Conservation (phyloP, 148 eudicot genomes). For the Linanthus parryae region DNA sequence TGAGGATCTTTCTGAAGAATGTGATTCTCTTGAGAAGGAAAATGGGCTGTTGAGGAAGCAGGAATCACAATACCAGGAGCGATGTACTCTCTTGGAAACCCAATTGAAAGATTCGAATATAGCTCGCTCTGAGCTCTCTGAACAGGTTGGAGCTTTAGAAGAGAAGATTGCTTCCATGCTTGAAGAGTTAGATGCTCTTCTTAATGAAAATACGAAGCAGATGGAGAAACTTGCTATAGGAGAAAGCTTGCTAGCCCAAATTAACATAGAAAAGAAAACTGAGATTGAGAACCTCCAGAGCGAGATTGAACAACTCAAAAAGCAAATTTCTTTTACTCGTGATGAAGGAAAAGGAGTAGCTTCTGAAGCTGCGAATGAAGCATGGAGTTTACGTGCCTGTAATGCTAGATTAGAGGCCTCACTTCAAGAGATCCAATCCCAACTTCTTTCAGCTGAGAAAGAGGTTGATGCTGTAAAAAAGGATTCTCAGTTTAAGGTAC, state of each 20-base stretch:
- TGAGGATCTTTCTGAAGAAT: conserved; percentile 49
- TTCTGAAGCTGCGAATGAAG: conserved; percentile 35
- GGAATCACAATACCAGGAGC: conserved; percentile 41
- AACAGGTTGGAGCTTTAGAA: conserved; percentile 51
- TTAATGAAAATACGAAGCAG: conserved; percentile 38
- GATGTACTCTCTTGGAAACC: conserved; percentile 35
- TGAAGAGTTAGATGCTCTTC: conserved; percentile 63
- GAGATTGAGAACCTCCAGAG: conserved; percentile 62
- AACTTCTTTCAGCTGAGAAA: conserved; percentile 30
- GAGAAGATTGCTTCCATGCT: conserved; percentile 33
- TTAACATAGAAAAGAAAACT: conserved; percentile 38
- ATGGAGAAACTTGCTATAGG: conserved; percentile 41
- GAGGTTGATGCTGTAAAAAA: conserved; percentile 31
- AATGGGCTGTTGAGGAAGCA: conserved; percentile 53
- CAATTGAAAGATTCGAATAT: conserved; percentile 38
- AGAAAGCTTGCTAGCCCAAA: conserved; percentile 40
- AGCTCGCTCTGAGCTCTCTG: conserved; percentile 31
- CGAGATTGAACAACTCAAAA: conserved; percentile 53
- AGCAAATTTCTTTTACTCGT: conserved; percentile 33
- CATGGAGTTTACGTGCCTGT: conserved; percentile 45
- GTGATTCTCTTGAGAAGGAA: conserved; percentile 42
- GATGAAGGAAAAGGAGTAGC: conserved; percentile 34
- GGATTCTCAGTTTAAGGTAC: conserved; percentile 44
- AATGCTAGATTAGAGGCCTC: conserved; percentile 47
- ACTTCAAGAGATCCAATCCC: conserved; percentile 39